A percentile compares a stretch with the other conserved stretches of the same genome.
These are phyloP conservation scores for Sclerospora graminicola DNA, from an alignment of 352 stramenopile genomes.

Conservation along the genomic window DNA sequence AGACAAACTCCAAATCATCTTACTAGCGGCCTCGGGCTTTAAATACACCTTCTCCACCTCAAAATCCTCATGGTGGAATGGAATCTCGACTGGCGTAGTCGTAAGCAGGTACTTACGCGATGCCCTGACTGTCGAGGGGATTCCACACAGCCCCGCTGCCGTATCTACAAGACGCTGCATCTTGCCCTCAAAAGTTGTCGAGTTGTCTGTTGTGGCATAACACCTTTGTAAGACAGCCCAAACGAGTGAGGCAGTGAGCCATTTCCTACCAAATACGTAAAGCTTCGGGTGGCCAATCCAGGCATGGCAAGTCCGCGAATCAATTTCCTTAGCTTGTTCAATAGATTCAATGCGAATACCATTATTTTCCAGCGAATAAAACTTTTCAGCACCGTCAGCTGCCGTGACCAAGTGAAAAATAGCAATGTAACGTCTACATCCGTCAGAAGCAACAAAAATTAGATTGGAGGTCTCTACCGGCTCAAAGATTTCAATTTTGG, in stretches of 20 bases:
- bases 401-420: slow-evolving; percentile 87
- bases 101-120: slow-evolving; percentile 65
- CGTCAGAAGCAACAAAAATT: neutral
- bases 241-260: neutral
- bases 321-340: slow-evolving; percentile 84
- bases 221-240: slow-evolving; percentile 1
- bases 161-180: slow-evolving; percentile 84
- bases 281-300: slow-evolving; percentile 84
- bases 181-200: slow-evolving; percentile 76
- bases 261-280: slow-evolving; percentile 58
- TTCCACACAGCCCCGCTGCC: slow-evolving; percentile 52
- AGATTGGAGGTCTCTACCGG: neutral
- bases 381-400: slow-evolving; percentile 89
- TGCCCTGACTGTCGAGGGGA: slow-evolving; percentile 68
- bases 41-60: slow-evolving; percentile 84
- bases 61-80: slow-evolving; percentile 78
- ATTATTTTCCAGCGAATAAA: slow-evolving; percentile 97
- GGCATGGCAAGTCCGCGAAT: slow-evolving; percentile 62
- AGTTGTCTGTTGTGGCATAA: slow-evolving; percentile 47
- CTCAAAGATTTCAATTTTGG: neutral
- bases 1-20: neutral
- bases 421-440: slow-evolving; percentile 66
- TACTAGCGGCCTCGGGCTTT: slow-evolving; percentile 53
- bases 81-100: slow-evolving; percentile 41
- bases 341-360: slow-evolving; percentile 89